Evolutionary conservation across 140 eudicot species (phyloP), one percentile per base, ranked within the genome.

Genomic region (Anethum foeniculum): DNA sequence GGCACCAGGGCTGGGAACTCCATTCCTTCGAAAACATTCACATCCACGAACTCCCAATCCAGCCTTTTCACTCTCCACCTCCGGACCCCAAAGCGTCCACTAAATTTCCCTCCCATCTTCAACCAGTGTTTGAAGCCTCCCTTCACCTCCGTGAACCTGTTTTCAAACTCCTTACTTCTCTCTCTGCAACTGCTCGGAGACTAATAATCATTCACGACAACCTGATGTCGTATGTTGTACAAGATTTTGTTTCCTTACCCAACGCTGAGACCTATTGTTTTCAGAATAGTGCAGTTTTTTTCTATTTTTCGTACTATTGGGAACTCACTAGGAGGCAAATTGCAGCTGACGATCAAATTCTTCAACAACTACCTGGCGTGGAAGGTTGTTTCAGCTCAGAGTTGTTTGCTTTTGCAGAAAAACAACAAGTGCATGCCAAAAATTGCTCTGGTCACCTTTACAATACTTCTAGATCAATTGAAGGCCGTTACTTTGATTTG

Each of bases 211-310:
- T 92, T 34, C 87, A 88, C 71, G 97, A 92, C 80, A 67, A 75
- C 8, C 64, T 92, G 36, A 87, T 87, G 86, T 79, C 86, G 5
- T 75, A 65, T 11, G 89, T 88, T 13, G 71, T 89, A 4, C 89
- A 87, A 82, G 92, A 88, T 21, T 77, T 84, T 2, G 80, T 54
- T n/a, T 15, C 80, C 3, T 23, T 86, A 1, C 81, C 83, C 11
- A 89, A 88, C 65, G 87, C 89, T 0, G 96, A 91, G 71, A 47
- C 89, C 65, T 91, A 91, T 30, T 36, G 49, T 0, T 91, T 91
- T 56, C 85, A 85, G 71, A 58, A 82, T 4, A 58, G 81, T 19
- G 85, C 93, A 0, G 86, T 87, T 5, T 88, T 83, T 49, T 69
- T 79, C 1, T 49, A 49, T 8, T 83, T 48, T 25, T 39, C 36